These are phyloP conservation scores for Pleurotus cornucopiae DNA, from an alignment of 768 basidiomycete genomes.

Conservation along the genomic window DNA sequence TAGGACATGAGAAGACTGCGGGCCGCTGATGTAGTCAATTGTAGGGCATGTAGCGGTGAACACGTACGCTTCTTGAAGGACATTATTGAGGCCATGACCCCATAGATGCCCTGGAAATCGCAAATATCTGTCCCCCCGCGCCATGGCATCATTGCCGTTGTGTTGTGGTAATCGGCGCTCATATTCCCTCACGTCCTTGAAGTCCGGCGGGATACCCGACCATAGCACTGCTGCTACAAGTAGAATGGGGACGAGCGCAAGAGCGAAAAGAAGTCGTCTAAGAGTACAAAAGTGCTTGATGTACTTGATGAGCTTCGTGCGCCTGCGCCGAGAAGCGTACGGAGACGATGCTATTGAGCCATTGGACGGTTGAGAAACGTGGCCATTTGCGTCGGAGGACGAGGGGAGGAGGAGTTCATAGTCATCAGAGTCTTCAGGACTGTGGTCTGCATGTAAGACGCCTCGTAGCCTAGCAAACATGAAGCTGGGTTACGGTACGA, in stretches of 20 bases:
- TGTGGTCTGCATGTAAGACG: no score
- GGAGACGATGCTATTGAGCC: neutral
- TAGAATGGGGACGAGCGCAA: constrained; percentile 17
- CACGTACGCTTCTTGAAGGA: constrained; percentile 58
- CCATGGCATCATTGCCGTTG: constrained; percentile 14
- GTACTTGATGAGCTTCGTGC: neutral
- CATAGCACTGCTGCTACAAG: constrained; percentile 25
- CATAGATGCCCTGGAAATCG: constrained; percentile 52
- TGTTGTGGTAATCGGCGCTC: constrained; percentile 37
- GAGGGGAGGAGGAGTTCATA: neutral
- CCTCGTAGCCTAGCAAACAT: no score
- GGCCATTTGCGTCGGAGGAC: neutral
- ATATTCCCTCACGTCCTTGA: constrained; percentile 28
- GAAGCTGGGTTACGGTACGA: no score
- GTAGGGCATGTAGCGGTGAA: constrained; percentile 1
- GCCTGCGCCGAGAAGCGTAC: neutral
- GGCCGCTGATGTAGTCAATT: neutral
- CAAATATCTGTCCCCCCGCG: constrained; percentile 28
- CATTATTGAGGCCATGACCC: constrained; percentile 60
- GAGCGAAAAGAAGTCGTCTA: constrained; percentile 21
- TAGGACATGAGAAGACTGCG: constrained; percentile 47
- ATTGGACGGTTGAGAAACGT: neutral
- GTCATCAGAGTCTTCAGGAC: neutral
- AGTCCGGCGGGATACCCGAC: constrained; percentile 36
- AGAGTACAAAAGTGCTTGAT: constrained; percentile 19